Evolutionary conservation across 2,329 filamentous ascomycete species (phyloP), one percentile per base, ranked within the genome.

Genomic region (Trichoderma guizhouense): DNA sequence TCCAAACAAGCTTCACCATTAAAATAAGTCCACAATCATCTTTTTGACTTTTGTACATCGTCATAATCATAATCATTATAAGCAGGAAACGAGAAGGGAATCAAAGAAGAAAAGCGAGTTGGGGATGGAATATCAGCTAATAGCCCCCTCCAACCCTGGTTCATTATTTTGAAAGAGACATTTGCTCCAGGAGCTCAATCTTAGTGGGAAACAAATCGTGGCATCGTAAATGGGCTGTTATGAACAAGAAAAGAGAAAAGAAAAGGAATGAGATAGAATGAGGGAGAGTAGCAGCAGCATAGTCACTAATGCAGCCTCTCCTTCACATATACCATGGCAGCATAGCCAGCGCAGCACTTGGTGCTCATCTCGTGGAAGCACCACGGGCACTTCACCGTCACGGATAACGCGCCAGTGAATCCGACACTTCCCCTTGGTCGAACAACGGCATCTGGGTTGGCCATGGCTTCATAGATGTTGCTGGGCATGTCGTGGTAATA

Each of bases 331-430:
- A 93, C 87, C 58, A 91, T 84, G 1, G 91, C 89, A 12, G 89
- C 88, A 81, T 91, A 91, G 8, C 90, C 91, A 12, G 90, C 86
- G 78, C 91, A 93, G 80, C 91, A 93, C 72, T 81, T 83, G 15
- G 86, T 90, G 74, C 85, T 90, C 91, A 93, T 93, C 64, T 87
- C 86, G 81, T 93, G 91, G 57, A 84, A 84, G 78, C 91, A 93
- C 91, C 91, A 93, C 9, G 90, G 90, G 78, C 91, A 93, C 74
- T 87, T 88, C 30, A 92, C 88, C 77, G 86, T 88, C 74, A 89
- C 90, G 9, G 86, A 88, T 58, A 90, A 84, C 7, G 86, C 82
- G 1, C 88, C 88, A 55, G 84, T 84, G 57, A 89, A 87, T 0
- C 87, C 87, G 7, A 85, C 79, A 34, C 81, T 79, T 69, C 83